Evolutionary conservation across 2,329 filamentous ascomycete genomes (phyloP), one percentile per base, ranked within the genome.

Genomic region (Talaromyces albobiverticillius): DNA sequence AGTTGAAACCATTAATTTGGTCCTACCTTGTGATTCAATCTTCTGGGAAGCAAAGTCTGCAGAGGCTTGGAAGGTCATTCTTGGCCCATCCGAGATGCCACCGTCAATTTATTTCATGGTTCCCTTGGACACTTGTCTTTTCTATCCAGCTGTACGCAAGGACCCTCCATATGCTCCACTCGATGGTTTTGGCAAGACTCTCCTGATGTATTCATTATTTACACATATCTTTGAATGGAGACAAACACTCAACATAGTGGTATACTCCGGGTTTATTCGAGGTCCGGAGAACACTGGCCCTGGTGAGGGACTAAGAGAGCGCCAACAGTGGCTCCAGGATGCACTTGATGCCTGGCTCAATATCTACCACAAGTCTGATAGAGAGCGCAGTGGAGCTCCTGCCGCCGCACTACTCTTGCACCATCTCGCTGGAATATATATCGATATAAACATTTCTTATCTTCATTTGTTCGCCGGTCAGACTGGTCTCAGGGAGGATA

Each of bases 41-140:
- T 56, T 54, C 26, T 56, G 54, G 54, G 54, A 56, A 31, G 54
- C 54, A 9, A 56, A 50, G 26, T 56, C 54, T 11, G 43, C 54
- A 7, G 51, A 53, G 25, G 50, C 51, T 14, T 56, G 54, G 54
- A 56, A 56, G 16, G 54, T 56, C 3, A 50, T 56, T 22, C 51
- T 56, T 18, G 54, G 54, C 1, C 54, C 54, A 14, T 50, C 54
- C 6, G 54, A 54, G 23, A 56, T 45, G 14, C 54, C 54, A 16
- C 31, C 54, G 4, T 42, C 54, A 8, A 56, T 29, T 10, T 56
- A 56, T 32, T 54, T 56, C n/a, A 56, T 56, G 54, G 54, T 56
- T 7, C 54, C 54, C 5, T 40, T 56, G 2, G 54, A 56, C 29
- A 56, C 54, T 14, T 56, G 54, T 29, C 51, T 56, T 29, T 18